These are phyloP conservation scores for Boletus vermiculosoides DNA, from an alignment of 768 basidiomycete species.

Conservation along the genomic window DNA sequence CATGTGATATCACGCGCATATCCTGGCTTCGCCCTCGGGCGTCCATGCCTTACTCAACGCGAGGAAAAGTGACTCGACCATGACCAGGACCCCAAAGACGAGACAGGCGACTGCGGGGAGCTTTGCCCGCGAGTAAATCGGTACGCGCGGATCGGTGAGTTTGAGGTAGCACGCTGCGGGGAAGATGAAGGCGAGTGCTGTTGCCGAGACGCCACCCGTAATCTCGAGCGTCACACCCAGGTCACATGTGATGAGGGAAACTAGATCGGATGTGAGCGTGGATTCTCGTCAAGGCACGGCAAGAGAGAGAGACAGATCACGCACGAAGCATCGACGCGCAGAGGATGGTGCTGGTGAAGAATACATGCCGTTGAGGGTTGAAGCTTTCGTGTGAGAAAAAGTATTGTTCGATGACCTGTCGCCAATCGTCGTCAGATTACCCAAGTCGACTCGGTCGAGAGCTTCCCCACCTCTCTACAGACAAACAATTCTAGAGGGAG, in stretches of 20 bases:
- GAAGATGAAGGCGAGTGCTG: constrained; percentile 90
- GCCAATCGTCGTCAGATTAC: constrained; percentile 2
- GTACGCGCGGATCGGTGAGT: constrained; percentile 52
- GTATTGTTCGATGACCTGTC: constrained; percentile 89
- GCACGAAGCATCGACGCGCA: constrained; percentile 79
- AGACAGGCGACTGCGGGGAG: constrained; percentile 74
- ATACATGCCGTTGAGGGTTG: constrained; percentile 78
- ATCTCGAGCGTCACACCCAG: constrained; percentile 98
- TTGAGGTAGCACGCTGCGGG: constrained; percentile 85
- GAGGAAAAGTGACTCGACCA: constrained; percentile 74
- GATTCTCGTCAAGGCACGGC: background rate
- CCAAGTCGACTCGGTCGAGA: background rate
- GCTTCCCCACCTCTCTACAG: constrained; percentile 76
- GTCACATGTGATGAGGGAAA: constrained; percentile 91
- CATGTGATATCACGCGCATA: constrained; percentile 53
- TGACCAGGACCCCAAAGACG: constrained; percentile 71
- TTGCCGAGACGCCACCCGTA: constrained; percentile 93
- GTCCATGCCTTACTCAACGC: constrained; percentile 81
- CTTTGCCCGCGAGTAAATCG: constrained; percentile 70
- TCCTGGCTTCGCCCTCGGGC: constrained; percentile 64
- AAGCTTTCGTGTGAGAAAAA: constrained; percentile 91
- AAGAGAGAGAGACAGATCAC: constrained; percentile 21
- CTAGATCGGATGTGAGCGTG: constrained; percentile 40
- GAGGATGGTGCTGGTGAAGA: constrained; percentile 86
- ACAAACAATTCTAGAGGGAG: constrained; percentile 95